Evolutionary conservation across 805 yeast species (phyloP).

Genomic region (Suhomyces kilbournensis): DNA sequence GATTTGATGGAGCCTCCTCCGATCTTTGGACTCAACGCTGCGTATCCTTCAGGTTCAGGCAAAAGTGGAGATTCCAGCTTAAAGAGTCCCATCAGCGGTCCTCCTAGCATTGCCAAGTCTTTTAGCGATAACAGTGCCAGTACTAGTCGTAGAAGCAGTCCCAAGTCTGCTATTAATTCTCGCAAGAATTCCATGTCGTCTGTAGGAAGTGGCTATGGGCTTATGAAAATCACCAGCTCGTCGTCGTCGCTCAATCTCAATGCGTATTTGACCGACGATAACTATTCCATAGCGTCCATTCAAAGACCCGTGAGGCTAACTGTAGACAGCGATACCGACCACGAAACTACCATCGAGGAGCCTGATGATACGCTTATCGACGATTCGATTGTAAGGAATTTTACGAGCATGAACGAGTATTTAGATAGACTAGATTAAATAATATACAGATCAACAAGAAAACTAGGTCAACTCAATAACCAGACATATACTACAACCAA

Average conservation of each 20-base stretch:
- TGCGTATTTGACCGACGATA: conserved; percentile 40
- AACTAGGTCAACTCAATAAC: too few relatives aligned
- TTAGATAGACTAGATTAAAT: conserved; percentile 1
- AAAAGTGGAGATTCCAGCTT: neutral
- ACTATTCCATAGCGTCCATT: conserved; percentile 1
- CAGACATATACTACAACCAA: too few relatives aligned
- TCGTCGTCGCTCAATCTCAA: conserved; percentile 40
- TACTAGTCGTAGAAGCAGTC: neutral
- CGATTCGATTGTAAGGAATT: neutral
- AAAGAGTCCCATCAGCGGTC: neutral
- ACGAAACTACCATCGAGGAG: conserved; percentile 1
- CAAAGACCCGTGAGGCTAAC: neutral
- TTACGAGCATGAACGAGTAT: conserved; percentile 5
- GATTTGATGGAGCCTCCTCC: conserved; percentile 40
- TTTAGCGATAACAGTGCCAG: neutral
- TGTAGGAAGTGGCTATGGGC: conserved; percentile 15
- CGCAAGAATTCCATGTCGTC: conserved; percentile 30
- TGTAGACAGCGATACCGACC: neutral
- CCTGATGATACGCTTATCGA: conserved; percentile 5
- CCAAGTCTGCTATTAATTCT: conserved; percentile 8
- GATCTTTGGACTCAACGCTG: conserved; percentile 20
- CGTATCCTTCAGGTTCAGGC: conserved; percentile 4
- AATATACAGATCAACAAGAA: too few relatives aligned
- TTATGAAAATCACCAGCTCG: conserved; percentile 37
- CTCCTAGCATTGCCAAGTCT: neutral